Evolutionary conservation across 768 basidiomycete species (phyloP), one percentile per base, ranked within the genome.

Genomic region (Lactarius hatsudake): DNA sequence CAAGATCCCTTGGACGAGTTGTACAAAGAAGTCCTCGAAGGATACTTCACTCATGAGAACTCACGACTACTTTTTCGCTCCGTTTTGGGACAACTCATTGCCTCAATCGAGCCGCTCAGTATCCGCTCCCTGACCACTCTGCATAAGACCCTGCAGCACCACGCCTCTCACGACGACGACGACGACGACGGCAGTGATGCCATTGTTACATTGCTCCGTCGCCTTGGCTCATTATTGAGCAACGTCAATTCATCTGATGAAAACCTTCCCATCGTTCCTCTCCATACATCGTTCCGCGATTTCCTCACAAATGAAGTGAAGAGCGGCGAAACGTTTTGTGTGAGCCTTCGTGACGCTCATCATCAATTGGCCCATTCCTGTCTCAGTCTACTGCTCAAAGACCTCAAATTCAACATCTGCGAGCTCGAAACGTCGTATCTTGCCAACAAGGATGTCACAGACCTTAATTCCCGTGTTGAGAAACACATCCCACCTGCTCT

Each of bases 401-500:
- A 43, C 7, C 59, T 61, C 38, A 34, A 40, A 18, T 61, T 61
- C 40, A 61, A 61, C 23, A 61, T 61, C 38, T 48, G 60, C 18
- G 5, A 61, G 0, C 60, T 61, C 13, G 60, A 61, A 30, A 23
- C 34, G 5, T 61, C 60, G 15, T 42, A 43, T n/a, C 40, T n/a
- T 18, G n/a, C 42, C 2, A 61, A 61, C 42, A 13, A 43, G 17
- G 60, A 61, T 45, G 28, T 61, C 23, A 13, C 7, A 17, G 60
- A 61, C 15, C 60, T 61, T 18, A 13, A 38, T 5, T 30, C 60
- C 40, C 60, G 60, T 8, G 9, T 61, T 10, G 4, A 8, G 3
- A 4, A 43, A 45, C 5, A 34, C 40, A 61, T 61, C 18, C 26
- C 38, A 42, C n/a, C 40, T 20, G 34, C 42, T 17, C 40, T 61